Conservation (phyloP, 768 basidiomycete genomes). For the Gyrodon lividus region DNA sequence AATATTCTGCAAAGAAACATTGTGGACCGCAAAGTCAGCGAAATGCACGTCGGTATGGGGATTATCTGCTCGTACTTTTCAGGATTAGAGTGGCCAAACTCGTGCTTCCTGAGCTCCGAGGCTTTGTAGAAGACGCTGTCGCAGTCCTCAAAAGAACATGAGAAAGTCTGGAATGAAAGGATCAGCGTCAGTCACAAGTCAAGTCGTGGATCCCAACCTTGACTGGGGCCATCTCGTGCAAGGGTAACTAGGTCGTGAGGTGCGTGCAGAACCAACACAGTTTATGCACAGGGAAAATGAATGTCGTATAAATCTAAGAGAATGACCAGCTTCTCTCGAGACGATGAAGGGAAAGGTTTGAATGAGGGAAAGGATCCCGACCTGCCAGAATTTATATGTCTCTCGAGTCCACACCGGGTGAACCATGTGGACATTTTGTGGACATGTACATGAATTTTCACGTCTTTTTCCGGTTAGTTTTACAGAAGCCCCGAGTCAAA, state of each 20-base stretch:
- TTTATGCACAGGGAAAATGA: background rate
- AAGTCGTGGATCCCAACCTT: constrained; percentile 1
- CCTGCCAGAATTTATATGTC: constrained; percentile 12
- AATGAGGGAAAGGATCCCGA: background rate
- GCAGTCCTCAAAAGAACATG: constrained; percentile 17
- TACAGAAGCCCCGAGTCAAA: background rate
- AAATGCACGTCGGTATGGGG: background rate
- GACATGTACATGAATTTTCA: background rate
- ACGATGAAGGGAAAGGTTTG: background rate
- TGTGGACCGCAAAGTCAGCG: background rate
- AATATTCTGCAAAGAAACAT: constrained; percentile 11
- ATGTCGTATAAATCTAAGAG: constrained; percentile 5
- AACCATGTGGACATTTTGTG: background rate
- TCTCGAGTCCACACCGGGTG: constrained; percentile 1
- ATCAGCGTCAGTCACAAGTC: background rate
- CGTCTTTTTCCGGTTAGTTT: background rate
- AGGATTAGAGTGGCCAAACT: constrained; percentile 10
- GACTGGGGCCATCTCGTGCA: constrained; percentile 8
- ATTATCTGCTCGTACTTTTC: constrained; percentile 2
- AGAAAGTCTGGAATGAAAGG: constrained; percentile 1
- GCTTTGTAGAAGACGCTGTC: constrained; percentile 12
- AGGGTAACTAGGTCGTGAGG: background rate
- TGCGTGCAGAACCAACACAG: background rate
- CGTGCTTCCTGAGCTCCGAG: constrained; percentile 25
- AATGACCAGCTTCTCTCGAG: constrained; percentile 19